These are phyloP conservation scores for Cercospora zeina DNA, from an alignment of 2,329 filamentous ascomycete genomes.

Conservation along the genomic window DNA sequence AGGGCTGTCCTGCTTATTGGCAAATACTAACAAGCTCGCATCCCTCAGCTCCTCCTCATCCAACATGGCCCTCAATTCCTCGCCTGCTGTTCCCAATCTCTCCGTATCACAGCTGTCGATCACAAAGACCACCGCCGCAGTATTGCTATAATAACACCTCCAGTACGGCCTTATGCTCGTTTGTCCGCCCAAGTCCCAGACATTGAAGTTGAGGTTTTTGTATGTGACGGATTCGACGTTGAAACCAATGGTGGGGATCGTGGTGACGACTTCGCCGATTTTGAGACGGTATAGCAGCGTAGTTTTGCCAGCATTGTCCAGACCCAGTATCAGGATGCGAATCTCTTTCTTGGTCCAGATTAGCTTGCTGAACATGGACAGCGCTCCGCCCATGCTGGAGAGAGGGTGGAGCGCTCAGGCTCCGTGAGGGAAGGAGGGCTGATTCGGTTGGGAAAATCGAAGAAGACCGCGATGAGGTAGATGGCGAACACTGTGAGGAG, in stretches of 20 bases:
- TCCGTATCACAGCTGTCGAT: slow-evolving; percentile 98
- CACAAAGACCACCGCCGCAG: slow-evolving; percentile 96
- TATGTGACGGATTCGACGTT: slow-evolving; percentile 99
- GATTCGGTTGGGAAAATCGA: not conserved
- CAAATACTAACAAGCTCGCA: slow-evolving; percentile 88
- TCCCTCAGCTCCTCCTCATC: slow-evolving; percentile 96
- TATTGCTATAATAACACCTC: slow-evolving; percentile 99
- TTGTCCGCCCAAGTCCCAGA: slow-evolving; percentile 97
- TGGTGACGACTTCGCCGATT: slow-evolving; percentile 98
- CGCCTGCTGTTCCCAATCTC: slow-evolving; percentile 84
- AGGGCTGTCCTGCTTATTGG: slow-evolving; percentile 98
- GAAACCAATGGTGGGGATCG: slow-evolving; percentile 98
- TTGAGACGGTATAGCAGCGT: slow-evolving; percentile 91
- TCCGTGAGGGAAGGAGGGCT: slow-evolving; percentile 6
- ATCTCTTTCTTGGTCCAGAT: slow-evolving; percentile 97
- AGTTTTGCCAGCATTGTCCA: slow-evolving; percentile 99
- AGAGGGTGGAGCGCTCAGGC: slow-evolving; percentile 20
- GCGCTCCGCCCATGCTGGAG: slow-evolving; percentile 55
- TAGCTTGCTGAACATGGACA: slow-evolving; percentile 65
- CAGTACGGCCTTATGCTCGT: slow-evolving; percentile 99
- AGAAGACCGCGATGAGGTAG: not conserved
- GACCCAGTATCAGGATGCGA: slow-evolving; percentile 66
- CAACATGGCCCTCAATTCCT: slow-evolving; percentile 91
- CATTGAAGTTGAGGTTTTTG: slow-evolving; percentile 97
- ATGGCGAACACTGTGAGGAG: not conserved